Evolutionary conservation across 768 basidiomycete genomes (phyloP), one percentile per base, ranked within the genome.

Genomic region (Podaxis mareebaensis): DNA sequence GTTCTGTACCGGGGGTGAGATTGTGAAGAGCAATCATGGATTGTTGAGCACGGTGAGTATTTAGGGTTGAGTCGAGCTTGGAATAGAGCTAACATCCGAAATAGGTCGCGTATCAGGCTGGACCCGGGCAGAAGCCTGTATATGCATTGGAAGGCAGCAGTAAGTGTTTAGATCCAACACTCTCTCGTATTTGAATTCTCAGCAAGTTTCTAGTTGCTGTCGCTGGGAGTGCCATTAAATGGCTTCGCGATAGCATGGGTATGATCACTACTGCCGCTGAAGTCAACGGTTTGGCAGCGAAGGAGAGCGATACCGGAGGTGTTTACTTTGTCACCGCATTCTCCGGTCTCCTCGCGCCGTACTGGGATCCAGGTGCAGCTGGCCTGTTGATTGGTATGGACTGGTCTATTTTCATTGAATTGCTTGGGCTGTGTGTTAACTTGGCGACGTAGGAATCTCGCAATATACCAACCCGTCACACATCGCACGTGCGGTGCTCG

Each of bases 281-380:
- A 60, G 90, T 98, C 70, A 98, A 98, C 71, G 81, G 79, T 5
- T 84, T 99, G 36, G 96, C 94, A 2, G 85, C 82, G 3, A 83
- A 87, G 39, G 94, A 89, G 53, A 76, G 84, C 4, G 86, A 89
- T 67, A 89, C 93, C 0, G 96, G 92, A 39, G 96, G 96, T 7
- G 83, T 97, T 33, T 98, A 93, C 78, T 99, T 99, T 70, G 96
- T 99, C 39, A 96, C 96, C 0, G 96, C 95, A 6, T 98, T 99
- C 79, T 91, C 90, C 44, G 97, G 97, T 60, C 82, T 99, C 26
- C 86, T 99, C 28, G 97, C 97, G 20, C 97, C 97, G 5, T 97
- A 94, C 77, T 99, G 97, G 97, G 97, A 99, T 74, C 86, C 94
- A 28, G 86, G 89, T 30, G 97, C 97, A 30, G 90, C 89, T 20